Percentiles rank a stretch among this genome's conserved stretches.
Evolutionary conservation across 345 rosid genomes (phyloP).

Genomic region (Trapa bicornis): DNA sequence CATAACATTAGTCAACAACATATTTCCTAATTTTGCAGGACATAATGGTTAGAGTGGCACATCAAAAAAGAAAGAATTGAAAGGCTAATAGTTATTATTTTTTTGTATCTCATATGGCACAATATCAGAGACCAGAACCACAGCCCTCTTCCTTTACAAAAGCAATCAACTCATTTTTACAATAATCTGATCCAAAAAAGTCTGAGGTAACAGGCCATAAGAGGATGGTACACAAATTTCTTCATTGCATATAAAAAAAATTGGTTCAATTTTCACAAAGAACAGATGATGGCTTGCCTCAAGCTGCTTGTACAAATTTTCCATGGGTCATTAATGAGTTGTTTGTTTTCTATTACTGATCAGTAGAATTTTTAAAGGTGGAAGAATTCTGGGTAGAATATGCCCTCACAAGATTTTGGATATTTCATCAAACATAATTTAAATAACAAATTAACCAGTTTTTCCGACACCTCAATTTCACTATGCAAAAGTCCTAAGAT

Average conservation of each 20-base stretch:
- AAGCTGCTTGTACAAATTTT: not conserved
- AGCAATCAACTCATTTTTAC: not conserved
- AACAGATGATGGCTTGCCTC: not conserved
- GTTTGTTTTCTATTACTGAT: not conserved
- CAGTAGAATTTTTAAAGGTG: not conserved
- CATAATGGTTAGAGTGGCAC: not conserved
- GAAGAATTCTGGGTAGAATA: not conserved
- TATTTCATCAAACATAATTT: not conserved
- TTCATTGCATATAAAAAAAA: not conserved
- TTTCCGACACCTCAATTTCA: not conserved
- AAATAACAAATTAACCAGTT: not conserved
- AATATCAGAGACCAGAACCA: not conserved
- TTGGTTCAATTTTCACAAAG: not conserved
- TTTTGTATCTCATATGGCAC: not conserved
- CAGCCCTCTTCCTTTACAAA: not conserved
- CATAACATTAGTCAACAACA: no score
- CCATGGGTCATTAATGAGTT: not conserved
- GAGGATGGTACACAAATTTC: not conserved
- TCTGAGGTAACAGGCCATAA: not conserved
- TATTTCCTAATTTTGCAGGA: not conserved
- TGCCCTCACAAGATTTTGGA: not conserved
- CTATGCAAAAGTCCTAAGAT: not conserved
- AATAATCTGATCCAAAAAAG: not conserved
- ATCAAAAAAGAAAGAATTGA: not conserved
- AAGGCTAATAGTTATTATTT: not conserved